phyloP scores from a whole-genome alignment of 139 green algal species.

The Chlorella vulgaris region DNA sequence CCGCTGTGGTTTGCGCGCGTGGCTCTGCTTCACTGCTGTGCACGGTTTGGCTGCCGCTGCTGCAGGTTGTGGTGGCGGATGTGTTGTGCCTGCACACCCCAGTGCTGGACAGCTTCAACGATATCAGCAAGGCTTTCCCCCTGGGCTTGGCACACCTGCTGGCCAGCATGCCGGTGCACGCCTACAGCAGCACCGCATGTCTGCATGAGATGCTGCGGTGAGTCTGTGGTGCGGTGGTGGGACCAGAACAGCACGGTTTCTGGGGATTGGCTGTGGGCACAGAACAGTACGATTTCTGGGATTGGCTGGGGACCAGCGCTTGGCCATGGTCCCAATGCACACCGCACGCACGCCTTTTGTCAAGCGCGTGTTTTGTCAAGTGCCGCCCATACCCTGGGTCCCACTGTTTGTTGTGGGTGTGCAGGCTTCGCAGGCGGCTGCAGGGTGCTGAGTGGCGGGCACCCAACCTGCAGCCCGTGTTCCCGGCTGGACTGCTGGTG shows the following conservation, averaged over 20 bases:
- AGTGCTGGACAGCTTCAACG: background rate
- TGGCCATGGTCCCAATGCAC: too few species aligned
- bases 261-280: too few species aligned
- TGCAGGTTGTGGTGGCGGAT: conserved; percentile 6
- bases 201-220: background rate
- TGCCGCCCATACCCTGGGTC: too few species aligned
- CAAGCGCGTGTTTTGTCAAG: too few species aligned
- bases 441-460: background rate
- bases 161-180: background rate
- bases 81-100: conserved; percentile 9
- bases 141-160: conserved; percentile 14
- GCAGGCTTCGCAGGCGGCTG: conserved; percentile 8
- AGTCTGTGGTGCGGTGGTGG: too few species aligned
- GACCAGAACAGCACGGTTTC: too few species aligned
- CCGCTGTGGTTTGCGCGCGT: too few species aligned
- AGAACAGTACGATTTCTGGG: too few species aligned
- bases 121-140: background rate
- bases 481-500: conserved; percentile 2
- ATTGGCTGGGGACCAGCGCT: too few species aligned
- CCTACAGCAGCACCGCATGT: background rate
- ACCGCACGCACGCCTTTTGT: too few species aligned
- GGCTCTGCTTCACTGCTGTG: background rate
- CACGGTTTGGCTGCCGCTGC: background rate
- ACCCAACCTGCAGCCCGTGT: too few species aligned
- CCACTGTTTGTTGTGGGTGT: background rate